A percentile compares a stretch with the other conserved stretches of the same genome.
These are phyloP conservation scores for Avena atlantica DNA, from an alignment of 176 grass and related monocot species.

Conservation along the genomic window DNA sequence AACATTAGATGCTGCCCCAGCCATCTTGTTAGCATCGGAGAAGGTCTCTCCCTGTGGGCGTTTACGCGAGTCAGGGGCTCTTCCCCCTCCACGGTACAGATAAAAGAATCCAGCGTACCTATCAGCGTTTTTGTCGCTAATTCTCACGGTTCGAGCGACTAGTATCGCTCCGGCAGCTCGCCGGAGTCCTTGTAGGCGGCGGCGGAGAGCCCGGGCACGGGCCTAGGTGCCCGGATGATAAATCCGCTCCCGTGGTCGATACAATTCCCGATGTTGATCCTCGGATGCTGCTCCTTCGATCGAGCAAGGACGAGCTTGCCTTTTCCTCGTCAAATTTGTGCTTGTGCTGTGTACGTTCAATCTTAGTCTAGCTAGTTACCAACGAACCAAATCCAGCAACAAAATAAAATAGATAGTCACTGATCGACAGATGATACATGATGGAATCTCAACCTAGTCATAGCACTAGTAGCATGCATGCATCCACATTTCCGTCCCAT, in stretches of 20 bases:
- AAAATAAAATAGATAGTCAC: not conserved
- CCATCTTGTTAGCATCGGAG: too few relatives aligned
- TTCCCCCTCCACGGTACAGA: too few relatives aligned
- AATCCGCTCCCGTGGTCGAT: not conserved
- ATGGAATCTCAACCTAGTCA: slow-evolving; percentile 15
- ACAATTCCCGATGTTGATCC: not conserved
- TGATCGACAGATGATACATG: not conserved
- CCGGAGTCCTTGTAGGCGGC: too few relatives aligned
- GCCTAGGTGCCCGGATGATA: too few relatives aligned
- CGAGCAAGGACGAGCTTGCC: not conserved
- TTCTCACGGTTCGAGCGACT: too few relatives aligned
- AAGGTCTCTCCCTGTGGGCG: too few relatives aligned
- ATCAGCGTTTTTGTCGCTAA: too few relatives aligned
- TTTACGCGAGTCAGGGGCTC: too few relatives aligned
- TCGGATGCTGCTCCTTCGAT: not conserved
- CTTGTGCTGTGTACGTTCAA: not conserved
- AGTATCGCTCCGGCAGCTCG: too few relatives aligned
- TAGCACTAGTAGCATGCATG: slow-evolving; percentile 1
- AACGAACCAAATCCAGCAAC: not conserved
- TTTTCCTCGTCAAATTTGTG: not conserved
- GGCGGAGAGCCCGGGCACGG: too few relatives aligned
- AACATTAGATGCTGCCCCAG: too few relatives aligned
- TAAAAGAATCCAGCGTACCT: too few relatives aligned
- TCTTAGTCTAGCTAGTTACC: not conserved
- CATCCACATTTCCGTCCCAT: not conserved